Evolutionary conservation across 805 yeast species (phyloP).

Genomic region (Candida easanensis): DNA sequence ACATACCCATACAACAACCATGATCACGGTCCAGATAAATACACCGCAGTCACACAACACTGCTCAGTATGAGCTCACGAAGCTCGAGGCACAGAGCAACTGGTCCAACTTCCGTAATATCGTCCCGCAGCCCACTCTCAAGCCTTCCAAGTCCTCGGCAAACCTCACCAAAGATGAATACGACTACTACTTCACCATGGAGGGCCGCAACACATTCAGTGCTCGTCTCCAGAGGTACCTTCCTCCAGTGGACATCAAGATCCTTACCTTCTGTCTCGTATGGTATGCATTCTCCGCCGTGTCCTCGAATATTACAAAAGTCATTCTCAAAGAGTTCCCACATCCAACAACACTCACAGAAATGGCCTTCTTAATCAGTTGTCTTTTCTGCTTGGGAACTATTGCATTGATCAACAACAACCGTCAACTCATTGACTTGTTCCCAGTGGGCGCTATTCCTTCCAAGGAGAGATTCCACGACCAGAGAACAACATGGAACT

Average conservation of each 20-base stretch:
- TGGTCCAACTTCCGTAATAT: constrained; percentile 7
- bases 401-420: constrained; percentile 38
- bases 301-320: constrained; percentile 78
- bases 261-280: constrained; percentile 55
- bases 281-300: constrained; percentile 86
- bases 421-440: constrained; percentile 26
- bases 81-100: constrained; percentile 8
- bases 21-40: constrained; percentile 19
- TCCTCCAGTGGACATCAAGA: constrained; percentile 38
- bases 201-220: constrained; percentile 15
- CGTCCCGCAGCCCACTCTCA: constrained; percentile 11
- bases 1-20: not conserved
- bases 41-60: constrained; percentile 13
- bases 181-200: constrained; percentile 23
- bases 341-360: constrained; percentile 91
- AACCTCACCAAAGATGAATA: constrained; percentile 24
- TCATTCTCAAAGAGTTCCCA: constrained; percentile 63
- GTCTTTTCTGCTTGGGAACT: constrained; percentile 51
- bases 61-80: constrained; percentile 9
- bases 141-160: constrained; percentile 28
- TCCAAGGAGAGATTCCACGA: constrained; percentile 30
- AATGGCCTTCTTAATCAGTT: constrained; percentile 77
- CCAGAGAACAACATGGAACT: constrained; percentile 32
- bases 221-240: constrained; percentile 17
- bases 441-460: constrained; percentile 54